Percentiles rank a stretch among this genome's conserved stretches.
Evolutionary conservation across 345 rosid genomes (phyloP).

Genomic region (Punica granatum): DNA sequence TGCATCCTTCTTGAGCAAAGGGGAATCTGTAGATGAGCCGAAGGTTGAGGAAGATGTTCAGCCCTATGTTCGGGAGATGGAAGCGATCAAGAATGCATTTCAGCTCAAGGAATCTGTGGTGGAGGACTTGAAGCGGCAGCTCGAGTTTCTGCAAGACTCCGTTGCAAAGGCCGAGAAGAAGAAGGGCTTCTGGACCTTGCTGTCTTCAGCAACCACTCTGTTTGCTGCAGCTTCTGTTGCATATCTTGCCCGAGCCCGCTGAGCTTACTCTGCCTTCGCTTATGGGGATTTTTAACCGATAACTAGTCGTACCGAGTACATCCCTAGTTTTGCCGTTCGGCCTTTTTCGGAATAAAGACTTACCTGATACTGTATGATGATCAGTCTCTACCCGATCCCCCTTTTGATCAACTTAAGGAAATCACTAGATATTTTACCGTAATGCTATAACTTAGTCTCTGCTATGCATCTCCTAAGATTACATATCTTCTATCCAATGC

Average conservation of each 20-base stretch:
- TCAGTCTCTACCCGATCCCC: not conserved
- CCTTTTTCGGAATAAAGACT: not conserved
- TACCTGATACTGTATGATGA: not conserved
- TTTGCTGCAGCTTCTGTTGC: slow-evolving; percentile 58
- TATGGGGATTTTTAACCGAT: not conserved
- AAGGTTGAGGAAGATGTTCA: slow-evolving; percentile 29
- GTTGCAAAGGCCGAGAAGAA: slow-evolving; percentile 43
- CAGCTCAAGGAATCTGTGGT: slow-evolving; percentile 35
- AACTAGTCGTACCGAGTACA: not conserved
- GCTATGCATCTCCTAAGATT: not conserved
- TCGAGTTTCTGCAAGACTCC: slow-evolving; percentile 41
- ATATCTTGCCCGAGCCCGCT: slow-evolving; percentile 44
- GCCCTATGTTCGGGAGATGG: slow-evolving; percentile 31
- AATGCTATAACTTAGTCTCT: not conserved
- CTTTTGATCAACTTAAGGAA: not conserved
- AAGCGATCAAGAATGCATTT: slow-evolving; percentile 47
- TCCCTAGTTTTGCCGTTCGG: not conserved
- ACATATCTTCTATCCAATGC: not conserved
- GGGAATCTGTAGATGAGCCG: slow-evolving; percentile 8
- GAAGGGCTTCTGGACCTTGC: slow-evolving; percentile 48
- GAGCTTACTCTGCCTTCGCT: slow-evolving; percentile 7
- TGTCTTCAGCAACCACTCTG: slow-evolving; percentile 62
- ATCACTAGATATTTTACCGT: not conserved
- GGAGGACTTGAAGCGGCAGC: slow-evolving; percentile 50
- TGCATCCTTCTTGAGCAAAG: slow-evolving; percentile 28